Evolutionary conservation across 2,329 filamentous ascomycete species (phyloP).

Genomic region (Botrytis deweyae): DNA sequence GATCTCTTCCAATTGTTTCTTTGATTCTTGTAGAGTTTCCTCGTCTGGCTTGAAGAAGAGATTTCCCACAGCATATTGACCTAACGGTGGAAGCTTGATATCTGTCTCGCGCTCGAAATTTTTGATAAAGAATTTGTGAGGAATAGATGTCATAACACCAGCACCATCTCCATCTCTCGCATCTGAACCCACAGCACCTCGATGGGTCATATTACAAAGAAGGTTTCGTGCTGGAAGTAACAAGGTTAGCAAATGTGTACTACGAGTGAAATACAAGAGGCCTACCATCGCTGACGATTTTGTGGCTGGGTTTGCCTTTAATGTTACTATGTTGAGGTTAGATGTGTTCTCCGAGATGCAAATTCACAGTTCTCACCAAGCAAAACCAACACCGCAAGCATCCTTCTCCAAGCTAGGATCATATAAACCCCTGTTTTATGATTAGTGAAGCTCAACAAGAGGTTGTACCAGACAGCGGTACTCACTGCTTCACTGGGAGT

Average conservation of each 20-base stretch:
- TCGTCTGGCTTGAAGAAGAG: constrained; percentile 98
- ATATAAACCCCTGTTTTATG: constrained; percentile 69
- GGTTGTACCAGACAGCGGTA: constrained; percentile 22
- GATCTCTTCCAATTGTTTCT: constrained; percentile 90
- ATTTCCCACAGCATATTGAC: constrained; percentile 96
- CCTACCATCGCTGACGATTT: constrained; percentile 95
- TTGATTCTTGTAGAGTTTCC: constrained; percentile 85
- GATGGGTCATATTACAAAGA: constrained; percentile 99
- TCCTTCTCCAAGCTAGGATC: constrained; percentile 96
- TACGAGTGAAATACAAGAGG: constrained; percentile 22
- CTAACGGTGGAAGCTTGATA: constrained; percentile 80
- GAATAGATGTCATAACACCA: constrained; percentile 99
- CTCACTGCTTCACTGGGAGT: constrained; percentile 88
- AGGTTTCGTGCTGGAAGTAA: constrained; percentile 71
- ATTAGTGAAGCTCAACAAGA: constrained; percentile 4
- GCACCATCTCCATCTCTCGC: constrained; percentile 97
- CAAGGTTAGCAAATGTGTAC: constrained; percentile 39
- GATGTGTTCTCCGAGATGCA: constrained; percentile 16
- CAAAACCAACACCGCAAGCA: constrained; percentile 99
- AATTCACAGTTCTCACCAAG: constrained; percentile 65
- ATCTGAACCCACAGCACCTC: constrained; percentile 96
- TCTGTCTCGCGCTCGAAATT: constrained; percentile 92
- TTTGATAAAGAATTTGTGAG: constrained; percentile 97
- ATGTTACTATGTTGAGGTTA: constrained; percentile 67
- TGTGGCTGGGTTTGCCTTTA: constrained; percentile 95